Evolutionary conservation across 257 asterid genomes (phyloP).

Genomic region (Solanum etuberosum): DNA sequence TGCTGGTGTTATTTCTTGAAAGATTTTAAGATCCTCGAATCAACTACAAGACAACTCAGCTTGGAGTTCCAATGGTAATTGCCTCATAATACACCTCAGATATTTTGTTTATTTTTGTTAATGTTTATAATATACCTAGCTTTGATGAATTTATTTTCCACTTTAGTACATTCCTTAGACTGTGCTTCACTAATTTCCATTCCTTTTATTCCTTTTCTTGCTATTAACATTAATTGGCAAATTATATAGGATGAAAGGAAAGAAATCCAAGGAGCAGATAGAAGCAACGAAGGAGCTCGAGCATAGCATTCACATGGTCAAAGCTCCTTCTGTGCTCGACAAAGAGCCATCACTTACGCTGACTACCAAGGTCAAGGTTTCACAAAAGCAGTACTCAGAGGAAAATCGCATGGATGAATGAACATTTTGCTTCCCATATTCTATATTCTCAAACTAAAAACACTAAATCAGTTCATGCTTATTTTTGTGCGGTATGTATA

Average conservation of each 20-base stretch:
- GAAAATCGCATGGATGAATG: slow-evolving; percentile 28
- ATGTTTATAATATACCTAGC: too few species aligned
- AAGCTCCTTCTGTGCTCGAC: slow-evolving; percentile 37
- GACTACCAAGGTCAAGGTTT: slow-evolving; percentile 24
- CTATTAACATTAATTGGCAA: slow-evolving; percentile 2
- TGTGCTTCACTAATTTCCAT: neutral
- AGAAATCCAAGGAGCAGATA: slow-evolving; percentile 27
- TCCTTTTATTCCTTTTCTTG: neutral
- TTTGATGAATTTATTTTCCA: too few species aligned
- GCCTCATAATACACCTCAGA: too few species aligned
- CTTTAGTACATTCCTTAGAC: too few species aligned
- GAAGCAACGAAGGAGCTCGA: slow-evolving; percentile 44
- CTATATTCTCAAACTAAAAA: neutral
- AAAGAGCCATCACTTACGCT: slow-evolving; percentile 35
- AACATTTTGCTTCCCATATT: neutral
- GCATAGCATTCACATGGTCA: slow-evolving; percentile 45
- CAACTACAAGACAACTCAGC: too few species aligned
- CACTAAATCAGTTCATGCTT: neutral
- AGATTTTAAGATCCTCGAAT: too few species aligned
- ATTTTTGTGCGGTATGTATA: neutral
- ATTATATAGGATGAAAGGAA: slow-evolving; percentile 49
- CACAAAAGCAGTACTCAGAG: slow-evolving; percentile 3
- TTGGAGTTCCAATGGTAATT: too few species aligned
- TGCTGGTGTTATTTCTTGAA: too few species aligned
- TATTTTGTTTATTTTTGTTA: too few species aligned